Percentiles rank a stretch among this genome's conserved stretches.
Conservation (phyloP, 2,329 filamentous ascomycete species). For the Cladosporium sp. region DNA sequence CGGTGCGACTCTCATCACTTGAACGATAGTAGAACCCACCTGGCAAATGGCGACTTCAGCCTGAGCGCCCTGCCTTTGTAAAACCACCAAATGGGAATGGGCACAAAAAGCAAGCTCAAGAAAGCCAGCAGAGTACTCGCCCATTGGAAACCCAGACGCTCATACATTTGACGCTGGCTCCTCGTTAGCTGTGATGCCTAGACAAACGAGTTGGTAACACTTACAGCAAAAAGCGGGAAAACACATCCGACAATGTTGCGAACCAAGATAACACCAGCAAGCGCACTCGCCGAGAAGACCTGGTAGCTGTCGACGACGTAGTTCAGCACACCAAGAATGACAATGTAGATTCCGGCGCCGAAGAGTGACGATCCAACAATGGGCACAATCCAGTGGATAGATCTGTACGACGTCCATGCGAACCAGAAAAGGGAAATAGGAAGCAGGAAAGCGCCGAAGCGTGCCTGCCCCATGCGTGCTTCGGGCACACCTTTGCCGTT, state of each 20-base stretch:
- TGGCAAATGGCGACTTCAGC: slow-evolving; percentile 8
- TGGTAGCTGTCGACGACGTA: slow-evolving; percentile 49
- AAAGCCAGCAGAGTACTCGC: slow-evolving; percentile 43
- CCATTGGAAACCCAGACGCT: slow-evolving; percentile 41
- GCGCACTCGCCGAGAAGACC: slow-evolving; percentile 38
- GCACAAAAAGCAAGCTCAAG: slow-evolving; percentile 34
- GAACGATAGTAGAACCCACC: neutral
- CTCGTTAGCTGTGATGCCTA: too few relatives aligned
- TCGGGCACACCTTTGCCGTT: slow-evolving; percentile 27
- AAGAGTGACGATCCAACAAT: slow-evolving; percentile 28
- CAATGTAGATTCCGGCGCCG: slow-evolving; percentile 37
- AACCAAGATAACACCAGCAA: slow-evolving; percentile 36
- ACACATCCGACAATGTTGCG: slow-evolving; percentile 33
- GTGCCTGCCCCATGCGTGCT: slow-evolving; percentile 24
- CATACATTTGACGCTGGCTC: slow-evolving; percentile 12
- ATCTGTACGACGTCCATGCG: slow-evolving; percentile 31
- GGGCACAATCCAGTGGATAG: slow-evolving; percentile 40
- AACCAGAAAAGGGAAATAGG: slow-evolving; percentile 28
- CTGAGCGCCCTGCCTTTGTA: slow-evolving; percentile 9
- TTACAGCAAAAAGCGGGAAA: slow-evolving; percentile 29
- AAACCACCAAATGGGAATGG: slow-evolving; percentile 12
- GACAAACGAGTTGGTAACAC: too few relatives aligned
- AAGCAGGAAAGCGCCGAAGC: slow-evolving; percentile 19
- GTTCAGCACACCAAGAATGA: slow-evolving; percentile 46
- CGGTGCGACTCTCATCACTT: neutral